Evolutionary conservation across 2,329 filamentous ascomycete genomes (phyloP), one percentile per base, ranked within the genome.

Genomic region (Ceratocystiopsis sp.): DNA sequence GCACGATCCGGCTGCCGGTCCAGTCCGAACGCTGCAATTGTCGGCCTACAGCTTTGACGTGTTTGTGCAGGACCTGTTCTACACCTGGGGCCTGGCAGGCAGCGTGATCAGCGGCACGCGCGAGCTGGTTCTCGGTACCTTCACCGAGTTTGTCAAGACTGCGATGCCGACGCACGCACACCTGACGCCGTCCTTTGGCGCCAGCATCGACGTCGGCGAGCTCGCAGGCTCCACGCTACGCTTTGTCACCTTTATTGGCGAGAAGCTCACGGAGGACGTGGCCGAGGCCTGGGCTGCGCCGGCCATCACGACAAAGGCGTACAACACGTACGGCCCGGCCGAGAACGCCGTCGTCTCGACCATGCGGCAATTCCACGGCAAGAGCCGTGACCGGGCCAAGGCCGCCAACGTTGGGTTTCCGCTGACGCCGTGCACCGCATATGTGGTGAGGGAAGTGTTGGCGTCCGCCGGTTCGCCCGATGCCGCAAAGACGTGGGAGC

Each of bases 11-110:
- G 42, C 48, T 8, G 47, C 49, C 7, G 54, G 52, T 3, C 45
- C 37, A 35, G 52, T 59, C 3, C 55, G 59, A 15, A 58, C 55
- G 35, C 48, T 63, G 46, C 59, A 62, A 45, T 57, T 62, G 36
- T 60, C 59, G 2, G 50, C 56, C 16, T 59, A 56, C 45, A 62
- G 54, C 17, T 63, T 64, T 40, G 61, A 63, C 45, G 61, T 61
- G 12, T 64, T 59, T 25, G 71, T 78, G 0, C 76, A 78, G 50
- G 76, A 79, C 49, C 72, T 78, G 12, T 78, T 80, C 53, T 77
- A 74, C 51, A 62, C 75, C 1, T 42, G 42, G 40, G 42, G 42
- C 9, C 35, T 49, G 32, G 44, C 41, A 1, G 74, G 77, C 56
- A 67, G 65, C 29, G 56, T 80, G n/a, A 75, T 73, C 52, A 68